phyloP scores from a whole-genome alignment of 1,139 yeast genomes.

The Yamadazyma oceani region DNA sequence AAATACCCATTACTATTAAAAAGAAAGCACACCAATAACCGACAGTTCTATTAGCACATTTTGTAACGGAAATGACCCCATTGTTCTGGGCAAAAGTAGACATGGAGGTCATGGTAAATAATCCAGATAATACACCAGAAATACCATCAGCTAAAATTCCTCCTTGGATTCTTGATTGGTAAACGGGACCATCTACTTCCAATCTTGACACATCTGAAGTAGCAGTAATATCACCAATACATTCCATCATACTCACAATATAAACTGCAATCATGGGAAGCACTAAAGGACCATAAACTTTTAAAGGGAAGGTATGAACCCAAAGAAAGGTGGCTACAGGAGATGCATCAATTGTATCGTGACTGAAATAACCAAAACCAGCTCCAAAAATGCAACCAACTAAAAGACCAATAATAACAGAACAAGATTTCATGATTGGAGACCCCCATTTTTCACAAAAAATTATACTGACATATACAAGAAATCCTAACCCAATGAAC shows the following conservation, averaged over 20 bases:
- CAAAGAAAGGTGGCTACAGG: slow-evolving; percentile 80
- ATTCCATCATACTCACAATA: slow-evolving; percentile 77
- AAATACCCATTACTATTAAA: slow-evolving; percentile 76
- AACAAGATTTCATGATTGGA: slow-evolving; percentile 88
- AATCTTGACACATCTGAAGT: slow-evolving; percentile 82
- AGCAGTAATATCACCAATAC: slow-evolving; percentile 87
- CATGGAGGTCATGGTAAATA: slow-evolving; percentile 74
- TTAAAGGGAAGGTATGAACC: slow-evolving; percentile 75
- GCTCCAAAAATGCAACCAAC: slow-evolving; percentile 89
- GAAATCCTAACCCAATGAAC: slow-evolving; percentile 79
- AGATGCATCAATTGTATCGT: slow-evolving; percentile 54
- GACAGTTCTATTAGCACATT: slow-evolving; percentile 78
- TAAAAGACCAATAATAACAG: slow-evolving; percentile 75
- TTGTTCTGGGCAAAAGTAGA: slow-evolving; percentile 88
- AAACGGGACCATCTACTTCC: slow-evolving; percentile 72
- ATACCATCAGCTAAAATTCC: slow-evolving; percentile 79
- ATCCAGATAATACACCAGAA: slow-evolving; percentile 68
- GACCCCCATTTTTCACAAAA: slow-evolving; percentile 81
- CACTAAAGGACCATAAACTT: slow-evolving; percentile 75
- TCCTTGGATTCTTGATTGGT: slow-evolving; percentile 83
- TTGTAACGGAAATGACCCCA: slow-evolving; percentile 85
- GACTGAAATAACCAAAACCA: slow-evolving; percentile 76
- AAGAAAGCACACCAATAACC: slow-evolving; percentile 88
- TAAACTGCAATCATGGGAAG: slow-evolving; percentile 79
- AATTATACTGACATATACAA: slow-evolving; percentile 69